Evolutionary conservation across 352 stramenopile genomes (phyloP), one percentile per base, ranked within the genome.

Genomic region (Phytophthora fragariae): DNA sequence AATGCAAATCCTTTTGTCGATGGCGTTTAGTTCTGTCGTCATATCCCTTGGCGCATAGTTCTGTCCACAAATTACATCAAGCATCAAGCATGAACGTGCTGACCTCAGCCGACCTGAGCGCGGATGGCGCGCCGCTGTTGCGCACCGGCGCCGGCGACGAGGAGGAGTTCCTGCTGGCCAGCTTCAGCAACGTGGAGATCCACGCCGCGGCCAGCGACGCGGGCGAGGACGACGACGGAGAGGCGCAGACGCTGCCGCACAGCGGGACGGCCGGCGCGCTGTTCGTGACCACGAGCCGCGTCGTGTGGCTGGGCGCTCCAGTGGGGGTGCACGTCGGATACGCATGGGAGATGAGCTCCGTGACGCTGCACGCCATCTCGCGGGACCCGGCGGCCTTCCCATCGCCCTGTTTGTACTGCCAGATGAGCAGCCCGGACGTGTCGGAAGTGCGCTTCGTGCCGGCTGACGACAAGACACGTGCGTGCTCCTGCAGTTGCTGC

Each of bases 291-390:
- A 80, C 73, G 21, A 91, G 86, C 47, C 88, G 88, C 11, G 75
- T 92, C 15, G 68, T 92, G 55, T 95, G 88, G 88, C 71, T 95
- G 24, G 73, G 80, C 15, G 73, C 81, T 19, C 69, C 66, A 21
- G 49, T 73, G 8, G 76, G 66, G 5, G 39, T 55, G 44, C 76
- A 72, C 41, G 79, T 93, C 1, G 89, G 89, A 35, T 93, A 90
- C 61, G 86, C 81, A 14, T 95, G 89, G 89, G 85, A 94, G 56
- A 92, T 91, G 69, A 84, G 70, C 44, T 66, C 73, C 10, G 76
- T 95, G 44, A 91, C 83, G 19, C 75, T 96, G 57, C 89, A 96
- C 59, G 89, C 89, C 33, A 93, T 96, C 60, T 93, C 87, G 33
- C 82, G 87, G 52, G 89, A 96, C 73, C 72, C 72, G 1, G 66